Base-by-base conservation (phyloP, 192 early-diverging fungal species). In the Nowakowskiella sp. region DNA sequence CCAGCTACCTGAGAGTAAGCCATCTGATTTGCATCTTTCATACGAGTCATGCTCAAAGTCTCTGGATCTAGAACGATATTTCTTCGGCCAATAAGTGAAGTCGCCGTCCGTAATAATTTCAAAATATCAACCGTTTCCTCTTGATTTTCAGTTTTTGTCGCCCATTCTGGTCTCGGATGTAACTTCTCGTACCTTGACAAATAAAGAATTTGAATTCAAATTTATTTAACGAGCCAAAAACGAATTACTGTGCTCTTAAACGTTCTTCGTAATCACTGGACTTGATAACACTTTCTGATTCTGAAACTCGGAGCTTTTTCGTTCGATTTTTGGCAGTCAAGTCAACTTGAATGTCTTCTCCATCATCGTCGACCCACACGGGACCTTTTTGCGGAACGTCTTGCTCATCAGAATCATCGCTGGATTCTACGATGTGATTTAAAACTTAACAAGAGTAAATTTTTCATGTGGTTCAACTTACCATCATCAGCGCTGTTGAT, bases 81-180 rank as follows among this genome's bases (percentile, higher is more conserved):
- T 46, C 33, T 24, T 21, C 44, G 55, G 56, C 67, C 60, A 27
- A 71, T 31, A 49, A 74, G 47, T 19, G 50, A 39, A 27, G 55
- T 42, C 6, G 66, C 36, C 7, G 68, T 44, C 7, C 49, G 34
- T 26, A 80, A 52, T 28, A 75, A 27, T 3, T 39, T 42, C 19
- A 60, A 45, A 33, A 57, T 23, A 22, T 61, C 61, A 42, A 42
- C 45, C 1, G 34, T 43, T 19, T 26, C 16, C 46, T 62, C 23
- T 6, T 66, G 31, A 27, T 48, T 23, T n/a, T 49, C 54, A 36
- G 47, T 21, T 4, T 44, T 29, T 47, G 47, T 31, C 8, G 92
- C 91, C 94, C 93, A 97, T 44, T 74, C 73, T 0, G 93, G 92
- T 0, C 73, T 79, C 10, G 91, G 90, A 55, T 95, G 72, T 19